phyloP scores from a whole-genome alignment of 2,329 filamentous ascomycete species.

The Aspergillus costaricaensis region DNA sequence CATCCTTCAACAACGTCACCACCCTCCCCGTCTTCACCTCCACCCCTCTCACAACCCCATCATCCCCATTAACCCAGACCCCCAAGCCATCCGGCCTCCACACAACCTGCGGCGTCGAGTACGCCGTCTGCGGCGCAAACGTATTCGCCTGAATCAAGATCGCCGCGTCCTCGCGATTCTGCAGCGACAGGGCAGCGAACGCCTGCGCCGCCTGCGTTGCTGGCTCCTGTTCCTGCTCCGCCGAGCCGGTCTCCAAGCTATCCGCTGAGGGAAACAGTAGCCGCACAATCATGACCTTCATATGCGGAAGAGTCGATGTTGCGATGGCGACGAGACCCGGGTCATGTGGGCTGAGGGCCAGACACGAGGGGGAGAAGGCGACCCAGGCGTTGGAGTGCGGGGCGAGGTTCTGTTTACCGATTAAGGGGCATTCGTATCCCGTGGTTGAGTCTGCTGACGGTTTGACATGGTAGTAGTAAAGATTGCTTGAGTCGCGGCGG shows the following conservation, averaged over 20 bases:
- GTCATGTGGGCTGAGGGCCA: constrained; percentile 59
- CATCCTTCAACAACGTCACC: constrained; percentile 49
- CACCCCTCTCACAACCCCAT: constrained; percentile 62
- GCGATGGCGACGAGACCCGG: constrained; percentile 59
- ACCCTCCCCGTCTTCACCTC: constrained; percentile 62
- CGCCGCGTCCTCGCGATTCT: constrained; percentile 60
- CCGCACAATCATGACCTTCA: constrained; percentile 63
- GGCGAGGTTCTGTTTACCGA: constrained; percentile 62
- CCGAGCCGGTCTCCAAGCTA: constrained; percentile 12
- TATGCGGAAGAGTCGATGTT: constrained; percentile 61
- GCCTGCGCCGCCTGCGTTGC: constrained; percentile 56
- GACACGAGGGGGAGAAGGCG: constrained; percentile 61
- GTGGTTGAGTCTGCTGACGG: not conserved
- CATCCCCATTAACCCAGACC: constrained; percentile 66
- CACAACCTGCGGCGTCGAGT: constrained; percentile 62
- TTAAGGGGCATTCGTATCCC: constrained; percentile 38
- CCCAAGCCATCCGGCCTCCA: constrained; percentile 65
- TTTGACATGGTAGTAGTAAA: constrained; percentile 55
- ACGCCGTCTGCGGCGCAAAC: constrained; percentile 64
- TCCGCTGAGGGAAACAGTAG: constrained; percentile 52
- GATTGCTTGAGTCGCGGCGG: constrained; percentile 59
- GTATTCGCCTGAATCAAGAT: constrained; percentile 63
- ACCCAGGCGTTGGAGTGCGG: constrained; percentile 66
- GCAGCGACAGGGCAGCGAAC: constrained; percentile 51
- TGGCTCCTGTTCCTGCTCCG: constrained; percentile 11